Evolutionary conservation across 1,284 basidiomycete species (phyloP).

Genomic region (Papiliotrema fonsecae): DNA sequence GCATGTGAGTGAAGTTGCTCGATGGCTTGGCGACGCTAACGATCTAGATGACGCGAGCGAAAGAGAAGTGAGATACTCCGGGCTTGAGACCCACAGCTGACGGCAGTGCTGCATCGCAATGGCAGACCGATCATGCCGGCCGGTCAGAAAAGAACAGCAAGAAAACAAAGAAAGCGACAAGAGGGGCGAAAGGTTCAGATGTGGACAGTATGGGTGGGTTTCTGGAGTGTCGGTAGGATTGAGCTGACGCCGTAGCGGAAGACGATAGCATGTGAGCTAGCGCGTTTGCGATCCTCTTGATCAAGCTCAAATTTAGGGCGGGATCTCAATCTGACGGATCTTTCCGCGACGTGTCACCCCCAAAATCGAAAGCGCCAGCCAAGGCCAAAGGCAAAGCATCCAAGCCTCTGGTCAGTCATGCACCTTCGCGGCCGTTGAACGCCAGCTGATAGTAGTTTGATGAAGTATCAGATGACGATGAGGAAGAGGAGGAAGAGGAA

Average conservation of each 20-base stretch:
- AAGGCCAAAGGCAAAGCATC: constrained; percentile 52
- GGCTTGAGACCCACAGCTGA: constrained; percentile 1
- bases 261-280: constrained; percentile 23
- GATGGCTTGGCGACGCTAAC: constrained; percentile 50
- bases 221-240: background rate
- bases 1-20: constrained; percentile 49
- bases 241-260: constrained; percentile 11
- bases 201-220: constrained; percentile 73
- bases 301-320: constrained; percentile 24
- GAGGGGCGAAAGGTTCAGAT: constrained; percentile 57
- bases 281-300: background rate
- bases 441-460: constrained; percentile 45
- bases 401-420: constrained; percentile 17
- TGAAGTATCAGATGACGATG: constrained; percentile 55
- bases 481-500: constrained; percentile 58
- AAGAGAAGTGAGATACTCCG: constrained; percentile 56
- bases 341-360: constrained; percentile 32
- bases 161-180: constrained; percentile 42
- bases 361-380: constrained; percentile 21
- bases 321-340: constrained; percentile 42
- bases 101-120: constrained; percentile 22
- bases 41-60: constrained; percentile 67
- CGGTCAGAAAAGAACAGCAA: constrained; percentile 1
- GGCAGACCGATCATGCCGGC: constrained; percentile 11
- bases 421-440: constrained; percentile 13